These are phyloP conservation scores for Arabidopsis thaliana DNA, from an alignment of 345 rosid species.

Conservation along the genomic window DNA sequence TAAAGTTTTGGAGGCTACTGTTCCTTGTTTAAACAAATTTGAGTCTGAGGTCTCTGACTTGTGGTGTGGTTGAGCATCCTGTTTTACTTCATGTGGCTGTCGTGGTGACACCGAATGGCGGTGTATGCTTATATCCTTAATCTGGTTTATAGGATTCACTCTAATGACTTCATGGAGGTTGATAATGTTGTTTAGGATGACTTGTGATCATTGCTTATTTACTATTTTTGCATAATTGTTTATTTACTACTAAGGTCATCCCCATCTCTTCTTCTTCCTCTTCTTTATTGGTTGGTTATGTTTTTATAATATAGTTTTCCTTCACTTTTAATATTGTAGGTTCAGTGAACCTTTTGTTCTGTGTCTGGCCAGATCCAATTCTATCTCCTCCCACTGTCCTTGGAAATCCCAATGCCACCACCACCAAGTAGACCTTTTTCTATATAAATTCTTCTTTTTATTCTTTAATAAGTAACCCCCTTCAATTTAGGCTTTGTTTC, in stretches of 20 bases:
- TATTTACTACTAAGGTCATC: neutral
- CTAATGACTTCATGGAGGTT: neutral
- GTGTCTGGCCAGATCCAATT: conserved; percentile 37
- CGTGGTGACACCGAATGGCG: too few species aligned
- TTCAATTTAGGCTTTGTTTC: conserved; percentile 35
- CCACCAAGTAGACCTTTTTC: conserved; percentile 40
- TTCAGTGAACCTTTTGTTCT: conserved; percentile 43
- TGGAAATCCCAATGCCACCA: conserved; percentile 45
- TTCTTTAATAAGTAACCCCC: neutral
- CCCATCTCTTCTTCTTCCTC: conserved; percentile 18
- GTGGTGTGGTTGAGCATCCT: conserved; percentile 15
- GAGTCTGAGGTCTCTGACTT: conserved; percentile 27
- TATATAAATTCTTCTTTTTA: conserved; percentile 19
- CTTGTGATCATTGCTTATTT: conserved; percentile 15
- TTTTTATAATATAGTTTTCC: conserved; percentile 13
- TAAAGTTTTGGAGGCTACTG: conserved; percentile 2
- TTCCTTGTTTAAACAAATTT: neutral
- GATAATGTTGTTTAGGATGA: neutral
- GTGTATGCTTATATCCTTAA: too few species aligned
- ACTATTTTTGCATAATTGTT: neutral
- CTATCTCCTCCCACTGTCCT: conserved; percentile 46
- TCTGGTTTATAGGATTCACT: neutral
- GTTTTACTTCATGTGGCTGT: conserved; percentile 10
- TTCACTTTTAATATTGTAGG: conserved; percentile 14
- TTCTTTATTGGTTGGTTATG: conserved; percentile 33